phyloP scores from a whole-genome alignment of 371 early-diverging fungal species.

The Choanephora cucurbitarum region DNA sequence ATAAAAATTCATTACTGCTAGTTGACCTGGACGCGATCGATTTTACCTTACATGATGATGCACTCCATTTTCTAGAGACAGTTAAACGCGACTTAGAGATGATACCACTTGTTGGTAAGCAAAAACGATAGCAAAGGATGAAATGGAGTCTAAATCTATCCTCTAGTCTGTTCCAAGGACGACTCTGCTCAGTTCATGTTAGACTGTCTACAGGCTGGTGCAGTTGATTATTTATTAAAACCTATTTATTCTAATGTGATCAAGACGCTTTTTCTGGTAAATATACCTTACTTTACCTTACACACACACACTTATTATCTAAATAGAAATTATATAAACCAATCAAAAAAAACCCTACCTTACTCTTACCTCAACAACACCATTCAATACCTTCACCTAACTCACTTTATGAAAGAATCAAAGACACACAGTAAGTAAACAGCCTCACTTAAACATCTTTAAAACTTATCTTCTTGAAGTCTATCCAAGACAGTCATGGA shows the following conservation, averaged over 20 bases:
- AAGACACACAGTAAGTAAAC: constrained; percentile 10
- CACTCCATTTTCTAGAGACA: constrained; percentile 5
- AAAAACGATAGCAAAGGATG: no score
- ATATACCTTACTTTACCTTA: no score
- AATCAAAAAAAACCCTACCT: not conserved
- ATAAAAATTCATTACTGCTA: constrained; percentile 21
- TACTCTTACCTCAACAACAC: not conserved
- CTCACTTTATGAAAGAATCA: constrained; percentile 2
- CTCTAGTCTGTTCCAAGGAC: constrained; percentile 38
- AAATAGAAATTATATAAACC: constrained; percentile 3
- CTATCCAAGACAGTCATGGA: constrained; percentile 7
- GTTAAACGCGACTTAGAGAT: constrained; percentile 16
- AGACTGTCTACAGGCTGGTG: constrained; percentile 55
- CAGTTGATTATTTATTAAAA: constrained; percentile 56
- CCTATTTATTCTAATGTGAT: constrained; percentile 53
- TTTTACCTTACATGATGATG: constrained; percentile 3
- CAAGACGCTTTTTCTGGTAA: constrained; percentile 59
- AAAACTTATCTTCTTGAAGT: no score
- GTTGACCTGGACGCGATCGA: constrained; percentile 29
- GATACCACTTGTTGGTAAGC: constrained; percentile 26
- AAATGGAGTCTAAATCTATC: constrained; percentile 3
- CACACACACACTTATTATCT: no score
- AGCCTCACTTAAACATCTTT: no score
- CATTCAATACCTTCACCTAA: not conserved
- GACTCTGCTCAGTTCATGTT: constrained; percentile 40